Evolutionary conservation across 805 yeast species (phyloP).

Genomic region (Ascoidea tarda): DNA sequence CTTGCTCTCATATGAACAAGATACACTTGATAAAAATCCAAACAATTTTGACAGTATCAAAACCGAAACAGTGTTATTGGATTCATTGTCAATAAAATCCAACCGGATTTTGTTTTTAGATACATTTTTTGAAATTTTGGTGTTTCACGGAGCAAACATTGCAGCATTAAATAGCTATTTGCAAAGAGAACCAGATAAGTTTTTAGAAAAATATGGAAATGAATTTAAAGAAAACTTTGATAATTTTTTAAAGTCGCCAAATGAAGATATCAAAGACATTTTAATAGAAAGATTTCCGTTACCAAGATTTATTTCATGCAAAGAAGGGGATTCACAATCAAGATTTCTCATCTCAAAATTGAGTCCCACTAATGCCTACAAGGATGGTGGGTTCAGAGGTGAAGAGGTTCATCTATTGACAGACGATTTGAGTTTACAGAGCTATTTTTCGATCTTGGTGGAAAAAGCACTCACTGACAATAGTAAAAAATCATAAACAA

Average conservation of each 20-base stretch:
- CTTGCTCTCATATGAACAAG: conserved; percentile 79
- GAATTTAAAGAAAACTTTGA: conserved; percentile 49
- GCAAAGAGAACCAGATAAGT: conserved; percentile 83
- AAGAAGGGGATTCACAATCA: conserved; percentile 98
- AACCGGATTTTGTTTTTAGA: conserved; percentile 81
- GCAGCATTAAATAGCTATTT: conserved; percentile 96
- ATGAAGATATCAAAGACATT: conserved; percentile 82
- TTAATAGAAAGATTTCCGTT: conserved; percentile 91
- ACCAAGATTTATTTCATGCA: conserved; percentile 94
- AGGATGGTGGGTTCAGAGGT: conserved; percentile 36
- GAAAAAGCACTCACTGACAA: too few species aligned
- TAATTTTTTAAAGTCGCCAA: conserved; percentile 75
- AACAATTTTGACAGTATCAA: conserved; percentile 2
- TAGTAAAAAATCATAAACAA: too few species aligned
- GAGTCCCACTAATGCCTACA: conserved; percentile 83
- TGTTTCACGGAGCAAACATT: conserved; percentile 88
- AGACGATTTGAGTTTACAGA: conserved; percentile 15
- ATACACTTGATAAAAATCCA: conserved; percentile 6
- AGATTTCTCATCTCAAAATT: conserved; percentile 89
- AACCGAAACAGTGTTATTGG: conserved; percentile 68
- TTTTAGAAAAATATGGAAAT: conserved; percentile 15
- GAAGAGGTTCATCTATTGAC: conserved; percentile 19
- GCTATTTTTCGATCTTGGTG: conserved; percentile 18
- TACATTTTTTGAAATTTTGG: conserved; percentile 92
- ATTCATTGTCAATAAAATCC: conserved; percentile 82